Evolutionary conservation across 768 basidiomycete genomes (phyloP).

Genomic region (Candolleomyces eurysporus): DNA sequence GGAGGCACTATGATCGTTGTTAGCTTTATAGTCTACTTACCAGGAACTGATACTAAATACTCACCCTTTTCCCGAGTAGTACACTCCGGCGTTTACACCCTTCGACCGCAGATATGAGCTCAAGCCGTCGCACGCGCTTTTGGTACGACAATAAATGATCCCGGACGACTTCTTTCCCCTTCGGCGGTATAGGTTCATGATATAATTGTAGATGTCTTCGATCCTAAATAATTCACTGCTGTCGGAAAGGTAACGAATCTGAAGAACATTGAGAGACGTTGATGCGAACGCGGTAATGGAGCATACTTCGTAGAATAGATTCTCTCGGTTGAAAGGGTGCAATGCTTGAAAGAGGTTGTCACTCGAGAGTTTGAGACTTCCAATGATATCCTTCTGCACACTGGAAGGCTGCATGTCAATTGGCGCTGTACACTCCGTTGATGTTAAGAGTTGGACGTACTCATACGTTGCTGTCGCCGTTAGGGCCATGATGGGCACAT

Average conservation of each 20-base stretch:
- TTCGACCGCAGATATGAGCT: conserved; percentile 61
- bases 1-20: conserved; percentile 30
- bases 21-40: too few species aligned
- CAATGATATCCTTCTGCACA: conserved; percentile 72
- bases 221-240: conserved; percentile 53
- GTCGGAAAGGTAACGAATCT: conserved; percentile 66
- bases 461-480: conserved; percentile 78
- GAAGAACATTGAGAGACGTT: neutral
- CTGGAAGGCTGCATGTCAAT: conserved; percentile 31
- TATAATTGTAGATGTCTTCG: conserved; percentile 65
- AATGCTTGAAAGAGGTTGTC: conserved; percentile 58
- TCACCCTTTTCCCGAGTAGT: conserved; percentile 71
- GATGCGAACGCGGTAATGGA: too few species aligned
- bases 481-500: conserved; percentile 83
- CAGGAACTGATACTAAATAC: conserved; percentile 11
- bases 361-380: conserved; percentile 57
- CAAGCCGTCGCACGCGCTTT: conserved; percentile 65
- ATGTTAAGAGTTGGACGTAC: conserved; percentile 36
- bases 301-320: conserved; percentile 84
- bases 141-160: conserved; percentile 76
- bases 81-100: conserved; percentile 66
- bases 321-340: conserved; percentile 79
- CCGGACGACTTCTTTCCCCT: conserved; percentile 63
- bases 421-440: neutral
- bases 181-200: conserved; percentile 57